phyloP scores from a whole-genome alignment of 2,329 filamentous ascomycete genomes.

The Diplodia mutila region DNA sequence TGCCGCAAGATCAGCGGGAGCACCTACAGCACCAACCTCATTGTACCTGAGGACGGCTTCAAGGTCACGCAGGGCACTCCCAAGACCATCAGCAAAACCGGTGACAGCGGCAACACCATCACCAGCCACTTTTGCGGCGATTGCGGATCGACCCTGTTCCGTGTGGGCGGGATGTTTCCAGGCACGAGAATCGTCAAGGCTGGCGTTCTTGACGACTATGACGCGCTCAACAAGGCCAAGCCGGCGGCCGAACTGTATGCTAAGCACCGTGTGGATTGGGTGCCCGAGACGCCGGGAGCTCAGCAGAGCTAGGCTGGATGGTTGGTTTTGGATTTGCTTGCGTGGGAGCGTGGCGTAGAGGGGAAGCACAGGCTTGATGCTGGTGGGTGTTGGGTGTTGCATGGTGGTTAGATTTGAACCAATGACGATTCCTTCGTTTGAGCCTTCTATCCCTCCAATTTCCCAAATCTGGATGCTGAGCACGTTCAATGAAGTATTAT shows the following conservation, averaged over 20 bases:
- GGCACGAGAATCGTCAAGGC: constrained; percentile 16
- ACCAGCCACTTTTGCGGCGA: constrained; percentile 57
- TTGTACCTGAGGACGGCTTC: constrained; percentile 52
- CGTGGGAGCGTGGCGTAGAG: neutral
- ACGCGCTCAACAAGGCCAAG: constrained; percentile 38
- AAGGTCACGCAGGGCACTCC: constrained; percentile 53
- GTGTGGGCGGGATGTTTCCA: neutral
- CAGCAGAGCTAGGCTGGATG: neutral
- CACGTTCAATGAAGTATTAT: neutral
- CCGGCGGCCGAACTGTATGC: constrained; percentile 46
- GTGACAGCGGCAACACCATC: constrained; percentile 59
- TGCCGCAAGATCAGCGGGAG: constrained; percentile 62
- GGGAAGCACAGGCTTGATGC: neutral
- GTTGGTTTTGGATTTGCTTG: neutral
- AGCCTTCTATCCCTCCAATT: neutral
- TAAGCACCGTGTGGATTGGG: constrained; percentile 45
- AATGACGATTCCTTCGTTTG: neutral
- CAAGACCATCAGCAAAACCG: constrained; percentile 55
- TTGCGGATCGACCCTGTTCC: constrained; percentile 21
- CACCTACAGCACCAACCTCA: constrained; percentile 56
- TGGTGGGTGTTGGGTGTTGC: neutral
- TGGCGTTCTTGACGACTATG: constrained; percentile 18
- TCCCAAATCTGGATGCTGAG: neutral
- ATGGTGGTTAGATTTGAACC: neutral
- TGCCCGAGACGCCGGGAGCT: constrained; percentile 31